phyloP scores from a whole-genome alignment of 495 filamentous ascomycete species.

The Penicillium manginii region DNA sequence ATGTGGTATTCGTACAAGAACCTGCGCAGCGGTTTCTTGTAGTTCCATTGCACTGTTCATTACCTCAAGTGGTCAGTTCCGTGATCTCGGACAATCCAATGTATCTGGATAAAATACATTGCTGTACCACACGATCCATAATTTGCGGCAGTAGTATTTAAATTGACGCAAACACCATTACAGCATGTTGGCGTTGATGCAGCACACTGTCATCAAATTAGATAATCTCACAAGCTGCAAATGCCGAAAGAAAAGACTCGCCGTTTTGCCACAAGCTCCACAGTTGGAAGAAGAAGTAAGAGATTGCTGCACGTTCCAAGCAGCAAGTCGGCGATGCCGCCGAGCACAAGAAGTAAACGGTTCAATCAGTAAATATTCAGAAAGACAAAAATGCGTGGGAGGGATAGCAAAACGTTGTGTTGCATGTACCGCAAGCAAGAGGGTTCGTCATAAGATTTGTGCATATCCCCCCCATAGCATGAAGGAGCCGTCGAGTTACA shows the following conservation, averaged over 20 bases:
- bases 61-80: neutral
- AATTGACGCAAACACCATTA: constrained; percentile 1
- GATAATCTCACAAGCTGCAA: neutral
- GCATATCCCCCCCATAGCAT: neutral
- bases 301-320: constrained; percentile 15
- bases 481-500: neutral
- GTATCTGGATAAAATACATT: neutral
- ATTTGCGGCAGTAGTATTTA: constrained; percentile 2
- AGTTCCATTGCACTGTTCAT: constrained; percentile 1
- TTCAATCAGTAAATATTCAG: too few species aligned
- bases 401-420: neutral
- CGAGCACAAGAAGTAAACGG: too few species aligned
- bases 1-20: constrained; percentile 6
- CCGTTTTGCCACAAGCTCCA: constrained; percentile 5
- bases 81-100: neutral
- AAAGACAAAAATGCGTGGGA: too few species aligned
- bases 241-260: neutral
- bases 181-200: constrained; percentile 5
- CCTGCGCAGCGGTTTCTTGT: constrained; percentile 3
- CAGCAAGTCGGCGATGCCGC: constrained; percentile 11
- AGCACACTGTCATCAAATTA: neutral
- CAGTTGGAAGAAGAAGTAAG: constrained; percentile 9
- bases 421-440: neutral
- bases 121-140: neutral
- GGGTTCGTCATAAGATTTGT: neutral